phyloP scores from a whole-genome alignment of 495 filamentous ascomycete species.

The Podospora pseudoanserina region DNA sequence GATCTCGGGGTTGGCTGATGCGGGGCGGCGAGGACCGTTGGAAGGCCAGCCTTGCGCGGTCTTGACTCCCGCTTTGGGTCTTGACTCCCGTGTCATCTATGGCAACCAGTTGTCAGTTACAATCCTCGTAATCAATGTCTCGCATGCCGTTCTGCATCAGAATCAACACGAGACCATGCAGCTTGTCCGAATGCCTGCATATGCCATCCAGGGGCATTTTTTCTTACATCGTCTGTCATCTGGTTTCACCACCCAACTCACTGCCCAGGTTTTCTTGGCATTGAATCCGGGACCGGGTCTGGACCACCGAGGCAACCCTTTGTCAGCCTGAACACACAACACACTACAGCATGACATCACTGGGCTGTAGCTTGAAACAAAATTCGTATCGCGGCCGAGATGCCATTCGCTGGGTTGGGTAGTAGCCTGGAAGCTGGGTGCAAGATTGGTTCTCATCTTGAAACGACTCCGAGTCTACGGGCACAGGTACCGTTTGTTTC shows the following conservation, averaged over 20 bases:
- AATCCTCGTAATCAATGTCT: not conserved
- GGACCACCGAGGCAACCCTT: not conserved
- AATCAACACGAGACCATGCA: not conserved
- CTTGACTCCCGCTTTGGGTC: not conserved
- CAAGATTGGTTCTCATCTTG: too few species aligned
- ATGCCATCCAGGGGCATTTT: not conserved
- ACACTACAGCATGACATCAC: not conserved
- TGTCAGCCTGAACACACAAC: not conserved
- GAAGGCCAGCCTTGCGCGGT: not conserved
- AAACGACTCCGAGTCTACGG: too few species aligned
- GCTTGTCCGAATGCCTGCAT: not conserved
- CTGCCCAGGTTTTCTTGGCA: too few species aligned
- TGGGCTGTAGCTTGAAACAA: not conserved
- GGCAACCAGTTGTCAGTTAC: not conserved
- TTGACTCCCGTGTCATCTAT: not conserved
- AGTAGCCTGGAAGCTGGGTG: too few species aligned
- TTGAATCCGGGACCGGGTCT: not conserved
- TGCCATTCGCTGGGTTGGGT: too few species aligned
- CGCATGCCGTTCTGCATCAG: not conserved
- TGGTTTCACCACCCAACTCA: too few species aligned
- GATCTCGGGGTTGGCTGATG: not conserved
- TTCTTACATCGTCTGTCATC: not conserved
- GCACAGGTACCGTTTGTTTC: too few species aligned
- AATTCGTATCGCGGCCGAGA: not conserved
- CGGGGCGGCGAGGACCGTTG: not conserved